Base-by-base conservation (phyloP, 805 yeast genomes). In the Kazachstania bromeliacearum region DNA sequence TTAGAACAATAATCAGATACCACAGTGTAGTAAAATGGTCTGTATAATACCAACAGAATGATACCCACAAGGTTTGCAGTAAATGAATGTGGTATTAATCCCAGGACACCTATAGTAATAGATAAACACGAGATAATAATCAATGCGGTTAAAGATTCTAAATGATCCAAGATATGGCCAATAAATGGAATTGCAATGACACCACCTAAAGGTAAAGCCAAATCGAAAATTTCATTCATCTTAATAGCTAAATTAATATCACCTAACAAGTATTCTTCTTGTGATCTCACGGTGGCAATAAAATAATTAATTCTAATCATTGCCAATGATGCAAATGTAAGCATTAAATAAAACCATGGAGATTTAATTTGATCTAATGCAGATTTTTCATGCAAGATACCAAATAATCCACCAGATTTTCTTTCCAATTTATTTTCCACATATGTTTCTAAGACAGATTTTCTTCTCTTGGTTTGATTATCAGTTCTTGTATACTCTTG, bases 21-120 rank as follows among this genome's bases (percentile, higher is more conserved):
- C 2, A 94, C 84, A 2, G 97, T 88, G 60, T 88, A 89, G 53
- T 83, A 87, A 53, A 88, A 83, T 8, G 97, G 96, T 57, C 97
- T 71, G 60, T 83, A 87, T 2, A 83, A 66, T 8, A 85, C 96
- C 45, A 88, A 63, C 21, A 82, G 44, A 2, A 76, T 47, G 29
- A 88, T 81, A 3, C 94, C 95, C 1, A 71, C 30, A 31, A 81
- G 68, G 28, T 88, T 87, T 2, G 73, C 67, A 1, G 21, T 7
- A 25, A 59, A 42, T 16, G 57, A 51, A 32, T 47, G 45, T 4
- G 79, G 66, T 24, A 82, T 46, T 21, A 85, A 59, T 0, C 96
- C 96, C 48, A 75, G 65, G 0, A 80, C 45, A 8, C 95, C 95
- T 43, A 87, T 79, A 4, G 64, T 29, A 3, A 78, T 48, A 0